Evolutionary conservation across 768 basidiomycete genomes (phyloP), one percentile per base, ranked within the genome.

Genomic region (Termitomyces sp.): DNA sequence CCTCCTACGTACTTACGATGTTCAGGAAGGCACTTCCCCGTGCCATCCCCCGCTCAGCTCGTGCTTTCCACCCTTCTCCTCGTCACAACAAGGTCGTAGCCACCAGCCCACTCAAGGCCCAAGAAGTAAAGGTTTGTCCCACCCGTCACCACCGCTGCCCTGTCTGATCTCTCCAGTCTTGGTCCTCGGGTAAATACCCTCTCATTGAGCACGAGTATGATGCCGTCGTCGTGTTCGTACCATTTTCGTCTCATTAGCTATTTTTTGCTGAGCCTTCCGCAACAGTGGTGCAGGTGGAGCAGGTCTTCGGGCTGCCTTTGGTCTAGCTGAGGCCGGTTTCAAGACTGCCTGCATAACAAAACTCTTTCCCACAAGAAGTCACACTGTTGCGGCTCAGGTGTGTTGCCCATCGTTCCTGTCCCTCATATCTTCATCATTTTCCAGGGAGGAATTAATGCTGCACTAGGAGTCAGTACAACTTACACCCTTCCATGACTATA

Each of bases 291-390:
- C 97, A 27, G 97, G 97, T 65, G 97, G 97, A 74, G 97, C 97
- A 52, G 97, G 97, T 76, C 83, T 99, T 66, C 86, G 97, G 74
- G 97, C 96, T 45, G 96, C 96, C 20, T 99, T 99, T 73, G 95
- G 97, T 77, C 85, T 98, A 44, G 97, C 97, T 58, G 95, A 98
- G 76, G 93, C 93, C 62, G 97, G 97, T 56, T 90, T 98, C 76
- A 98, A 98, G 70, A 98, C 97, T 18, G 97, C 97, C 20, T 99
- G 97, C 71, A 98, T 98, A 73, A 98, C 96, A 65, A 98, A 98
- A 76, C 83, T 99, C 18, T 98, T 98, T 81, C 97, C 97, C 9
- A 98, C 97, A 22, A 85, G 97, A 75, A 94, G 91, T 79, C 97
- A 99, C 72, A 99, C 97, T 37, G 97, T 98, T 61, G 97, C 97